phyloP scores from a whole-genome alignment of 2,329 filamentous ascomycete species.

The Ascochyta lentis region DNA sequence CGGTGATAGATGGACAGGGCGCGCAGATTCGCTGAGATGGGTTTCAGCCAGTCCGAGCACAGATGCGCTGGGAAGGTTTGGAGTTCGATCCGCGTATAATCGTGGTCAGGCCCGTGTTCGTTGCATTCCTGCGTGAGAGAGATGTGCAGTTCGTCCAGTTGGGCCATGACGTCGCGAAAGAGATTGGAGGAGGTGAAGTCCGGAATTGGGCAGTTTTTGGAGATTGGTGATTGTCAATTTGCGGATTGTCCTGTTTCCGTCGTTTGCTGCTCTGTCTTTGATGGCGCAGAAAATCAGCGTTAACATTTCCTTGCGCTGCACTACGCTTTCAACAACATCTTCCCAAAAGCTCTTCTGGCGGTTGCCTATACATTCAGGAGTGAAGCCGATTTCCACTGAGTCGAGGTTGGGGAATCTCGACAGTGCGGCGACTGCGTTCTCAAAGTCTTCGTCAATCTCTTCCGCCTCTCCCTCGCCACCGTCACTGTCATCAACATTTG shows the following conservation, averaged over 20 bases:
- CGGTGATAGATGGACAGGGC: constrained; percentile 5
- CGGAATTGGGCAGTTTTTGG: constrained; percentile 13
- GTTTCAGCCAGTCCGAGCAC: constrained; percentile 10
- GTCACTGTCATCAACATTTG: not conserved
- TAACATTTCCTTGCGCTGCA: not conserved
- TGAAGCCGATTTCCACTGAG: not conserved
- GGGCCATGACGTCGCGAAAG: constrained; percentile 14
- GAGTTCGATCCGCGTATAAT: constrained; percentile 16
- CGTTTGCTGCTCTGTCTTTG: not conserved
- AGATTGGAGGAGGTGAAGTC: constrained; percentile 15
- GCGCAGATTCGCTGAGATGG: constrained; percentile 12
- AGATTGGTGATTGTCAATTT: constrained; percentile 17
- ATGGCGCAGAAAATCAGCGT: not conserved
- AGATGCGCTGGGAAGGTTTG: constrained; percentile 15
- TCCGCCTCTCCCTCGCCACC: not conserved
- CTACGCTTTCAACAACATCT: not conserved
- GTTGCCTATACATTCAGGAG: not conserved
- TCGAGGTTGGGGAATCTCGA: constrained; percentile 2
- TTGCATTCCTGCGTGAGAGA: constrained; percentile 13
- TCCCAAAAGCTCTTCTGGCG: not conserved
- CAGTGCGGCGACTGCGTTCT: not conserved
- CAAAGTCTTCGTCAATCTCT: not conserved
- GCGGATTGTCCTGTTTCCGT: constrained; percentile 13
- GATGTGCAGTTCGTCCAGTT: constrained; percentile 17
- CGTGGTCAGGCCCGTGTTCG: constrained; percentile 11